Conservation (phyloP, 2,329 filamentous ascomycete genomes). For the Beauveria sp. region DNA sequence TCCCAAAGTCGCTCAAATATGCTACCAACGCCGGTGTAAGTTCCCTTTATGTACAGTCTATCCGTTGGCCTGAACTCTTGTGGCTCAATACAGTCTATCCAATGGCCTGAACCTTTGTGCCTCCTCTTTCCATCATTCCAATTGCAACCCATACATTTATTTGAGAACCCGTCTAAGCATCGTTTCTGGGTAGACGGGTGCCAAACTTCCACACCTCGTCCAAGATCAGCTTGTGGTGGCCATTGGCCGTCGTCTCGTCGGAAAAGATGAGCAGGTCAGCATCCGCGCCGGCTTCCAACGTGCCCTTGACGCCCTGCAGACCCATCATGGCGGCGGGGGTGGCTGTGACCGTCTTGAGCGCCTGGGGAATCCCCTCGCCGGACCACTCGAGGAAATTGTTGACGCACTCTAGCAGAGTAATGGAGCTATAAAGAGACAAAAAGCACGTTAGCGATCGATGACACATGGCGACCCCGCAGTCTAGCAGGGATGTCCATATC, state of each 20-base stretch:
- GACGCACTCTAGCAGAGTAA: conserved; percentile 72
- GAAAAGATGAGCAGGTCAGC: conserved; percentile 64
- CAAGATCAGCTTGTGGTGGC: conserved; percentile 48
- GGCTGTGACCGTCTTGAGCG: conserved; percentile 63
- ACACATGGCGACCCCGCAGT: not conserved
- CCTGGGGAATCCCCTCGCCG: conserved; percentile 58
- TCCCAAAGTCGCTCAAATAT: not conserved
- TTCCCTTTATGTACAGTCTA: conserved; percentile 11
- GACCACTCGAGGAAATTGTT: conserved; percentile 75
- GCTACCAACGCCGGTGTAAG: not conserved
- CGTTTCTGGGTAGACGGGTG: conserved; percentile 33
- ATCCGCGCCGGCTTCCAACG: conserved; percentile 54
- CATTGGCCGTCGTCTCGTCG: conserved; percentile 37
- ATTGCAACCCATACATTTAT: not conserved
- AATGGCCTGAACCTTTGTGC: not conserved
- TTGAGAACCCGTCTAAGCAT: not conserved
- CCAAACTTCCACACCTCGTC: conserved; percentile 80
- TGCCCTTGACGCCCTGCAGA: conserved; percentile 58
- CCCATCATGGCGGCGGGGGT: conserved; percentile 74
- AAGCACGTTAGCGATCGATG: not conserved
- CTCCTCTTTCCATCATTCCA: not conserved
- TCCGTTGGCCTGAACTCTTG: not conserved
- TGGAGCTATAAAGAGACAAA: conserved; percentile 38
- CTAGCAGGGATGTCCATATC: not conserved
- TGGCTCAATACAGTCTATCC: too few species aligned